These are phyloP conservation scores for Truncatella angustata DNA, from an alignment of 2,329 filamentous ascomycete species.

Conservation along the genomic window DNA sequence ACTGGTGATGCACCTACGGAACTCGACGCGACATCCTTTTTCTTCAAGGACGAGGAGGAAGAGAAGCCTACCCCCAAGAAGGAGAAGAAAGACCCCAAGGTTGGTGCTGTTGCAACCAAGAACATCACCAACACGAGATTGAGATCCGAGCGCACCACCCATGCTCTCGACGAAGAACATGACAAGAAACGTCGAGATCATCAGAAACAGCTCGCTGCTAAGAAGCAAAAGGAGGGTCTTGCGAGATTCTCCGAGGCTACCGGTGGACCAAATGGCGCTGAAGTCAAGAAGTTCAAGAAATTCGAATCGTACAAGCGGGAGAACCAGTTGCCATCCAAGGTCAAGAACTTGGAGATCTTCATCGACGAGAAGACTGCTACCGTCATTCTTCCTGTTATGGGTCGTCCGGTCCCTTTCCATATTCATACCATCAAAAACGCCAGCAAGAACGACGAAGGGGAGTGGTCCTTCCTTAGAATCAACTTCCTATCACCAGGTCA, in stretches of 20 bases:
- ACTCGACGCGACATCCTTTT: constrained; percentile 93
- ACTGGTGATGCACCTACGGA: constrained; percentile 91
- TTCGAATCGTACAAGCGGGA: constrained; percentile 99
- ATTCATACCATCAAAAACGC: constrained; percentile 98
- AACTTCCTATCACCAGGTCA: constrained; percentile 97
- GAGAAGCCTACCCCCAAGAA: constrained; percentile 85
- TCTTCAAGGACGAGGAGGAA: constrained; percentile 96
- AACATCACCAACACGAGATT: constrained; percentile 95
- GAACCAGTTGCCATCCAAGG: constrained; percentile 81
- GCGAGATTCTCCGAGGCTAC: constrained; percentile 83
- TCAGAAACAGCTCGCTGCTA: constrained; percentile 81
- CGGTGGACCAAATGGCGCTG: constrained; percentile 80
- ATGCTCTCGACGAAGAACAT: constrained; percentile 84
- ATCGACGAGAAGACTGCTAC: constrained; percentile 90
- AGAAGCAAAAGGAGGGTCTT: constrained; percentile 88
- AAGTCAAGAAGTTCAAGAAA: constrained; percentile 97
- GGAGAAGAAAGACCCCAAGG: constrained; percentile 78
- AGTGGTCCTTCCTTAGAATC: constrained; percentile 90
- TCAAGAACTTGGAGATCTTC: constrained; percentile 83
- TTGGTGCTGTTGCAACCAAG: constrained; percentile 85
- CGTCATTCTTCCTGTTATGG: constrained; percentile 94
- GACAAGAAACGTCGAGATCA: constrained; percentile 86
- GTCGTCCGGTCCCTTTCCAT: constrained; percentile 94
- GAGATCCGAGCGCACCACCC: constrained; percentile 84
- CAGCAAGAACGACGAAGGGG: constrained; percentile 93